These are phyloP conservation scores for Paramecium sonneborni DNA, from an alignment of 73 alveolate genomes.

Conservation along the genomic window DNA sequence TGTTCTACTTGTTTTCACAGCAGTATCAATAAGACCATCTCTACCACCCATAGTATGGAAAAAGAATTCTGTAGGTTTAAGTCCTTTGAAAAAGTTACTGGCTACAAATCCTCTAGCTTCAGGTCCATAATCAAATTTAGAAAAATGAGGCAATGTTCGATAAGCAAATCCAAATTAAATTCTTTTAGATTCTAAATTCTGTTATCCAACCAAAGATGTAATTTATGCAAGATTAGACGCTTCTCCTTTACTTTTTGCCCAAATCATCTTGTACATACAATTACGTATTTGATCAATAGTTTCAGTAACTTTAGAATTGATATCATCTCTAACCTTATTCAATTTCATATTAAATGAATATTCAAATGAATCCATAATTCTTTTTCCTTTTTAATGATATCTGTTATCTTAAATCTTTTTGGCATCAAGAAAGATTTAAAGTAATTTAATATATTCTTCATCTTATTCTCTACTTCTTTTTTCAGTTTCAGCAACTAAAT, in stretches of 20 bases:
- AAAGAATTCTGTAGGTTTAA: slow-evolving; percentile 98
- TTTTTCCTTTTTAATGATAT: slow-evolving; percentile 97
- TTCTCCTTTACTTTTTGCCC: slow-evolving; percentile 98
- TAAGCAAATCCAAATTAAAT: slow-evolving; percentile 96
- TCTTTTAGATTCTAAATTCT: slow-evolving; percentile 99
- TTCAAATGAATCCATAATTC: slow-evolving; percentile 97
- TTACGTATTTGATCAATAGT: slow-evolving; percentile 72
- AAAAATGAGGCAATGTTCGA: slow-evolving; percentile 99
- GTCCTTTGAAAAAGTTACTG: slow-evolving; percentile 94
- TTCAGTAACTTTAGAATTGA: slow-evolving; percentile 78
- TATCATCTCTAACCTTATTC: slow-evolving; percentile 96
- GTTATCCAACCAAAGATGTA: slow-evolving; percentile 99
- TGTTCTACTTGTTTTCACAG: slow-evolving; percentile 99
- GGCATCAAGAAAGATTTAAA: slow-evolving; percentile 45
- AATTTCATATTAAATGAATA: slow-evolving; percentile 86
- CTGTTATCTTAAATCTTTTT: slow-evolving; percentile 78
- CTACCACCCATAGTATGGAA: slow-evolving; percentile 99
- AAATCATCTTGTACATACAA: slow-evolving; percentile 97
- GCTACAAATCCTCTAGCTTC: slow-evolving; percentile 99
- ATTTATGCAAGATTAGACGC: slow-evolving; percentile 95
- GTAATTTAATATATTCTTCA: slow-evolving; percentile 52
- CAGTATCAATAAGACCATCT: slow-evolving; percentile 99
- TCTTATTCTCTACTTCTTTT: slow-evolving; percentile 56
- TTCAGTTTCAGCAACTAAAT: slow-evolving; percentile 60
- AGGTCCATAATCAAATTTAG: slow-evolving; percentile 99